These are phyloP conservation scores for Tanacetum coccineum DNA, from an alignment of 129 eudicot species.

Conservation along the genomic window DNA sequence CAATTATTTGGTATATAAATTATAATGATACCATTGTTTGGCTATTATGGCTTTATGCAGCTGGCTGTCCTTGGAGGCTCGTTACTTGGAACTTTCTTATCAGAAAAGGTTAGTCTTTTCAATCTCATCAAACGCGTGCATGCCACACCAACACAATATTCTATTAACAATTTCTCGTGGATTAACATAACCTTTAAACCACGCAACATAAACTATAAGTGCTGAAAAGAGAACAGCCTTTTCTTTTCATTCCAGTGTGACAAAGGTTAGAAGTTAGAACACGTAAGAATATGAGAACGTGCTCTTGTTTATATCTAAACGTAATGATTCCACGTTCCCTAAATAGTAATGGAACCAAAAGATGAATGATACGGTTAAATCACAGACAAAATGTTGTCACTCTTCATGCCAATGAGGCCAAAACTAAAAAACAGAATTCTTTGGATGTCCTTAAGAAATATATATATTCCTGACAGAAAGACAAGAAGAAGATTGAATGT, in stretches of 20 bases:
- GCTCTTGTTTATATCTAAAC: too few species aligned
- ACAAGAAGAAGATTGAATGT: conserved; percentile 13
- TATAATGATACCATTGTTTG: conserved; percentile 11
- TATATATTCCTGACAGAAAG: conserved; percentile 22
- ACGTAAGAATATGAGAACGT: too few species aligned
- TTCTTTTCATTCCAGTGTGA: too few species aligned
- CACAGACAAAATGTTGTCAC: too few species aligned
- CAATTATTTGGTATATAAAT: background rate
- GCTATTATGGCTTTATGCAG: conserved; percentile 39
- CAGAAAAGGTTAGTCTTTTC: conserved; percentile 39
- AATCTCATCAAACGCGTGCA: background rate
- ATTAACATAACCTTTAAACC: background rate
- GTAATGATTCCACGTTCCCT: too few species aligned
- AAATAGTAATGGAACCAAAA: too few species aligned
- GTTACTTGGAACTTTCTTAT: conserved; percentile 80
- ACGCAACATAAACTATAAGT: conserved; percentile 10
- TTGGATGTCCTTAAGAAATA: conserved; percentile 14
- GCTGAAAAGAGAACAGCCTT: background rate
- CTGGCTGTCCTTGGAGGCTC: conserved; percentile 98
- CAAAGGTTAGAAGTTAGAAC: too few species aligned
- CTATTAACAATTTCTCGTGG: background rate
- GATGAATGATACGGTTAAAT: too few species aligned
- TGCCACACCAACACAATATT: background rate
- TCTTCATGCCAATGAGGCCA: background rate
- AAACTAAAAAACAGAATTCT: conserved; percentile 9